Evolutionary conservation across 768 basidiomycete species (phyloP).

Genomic region (Pleurotus ostreatus): DNA sequence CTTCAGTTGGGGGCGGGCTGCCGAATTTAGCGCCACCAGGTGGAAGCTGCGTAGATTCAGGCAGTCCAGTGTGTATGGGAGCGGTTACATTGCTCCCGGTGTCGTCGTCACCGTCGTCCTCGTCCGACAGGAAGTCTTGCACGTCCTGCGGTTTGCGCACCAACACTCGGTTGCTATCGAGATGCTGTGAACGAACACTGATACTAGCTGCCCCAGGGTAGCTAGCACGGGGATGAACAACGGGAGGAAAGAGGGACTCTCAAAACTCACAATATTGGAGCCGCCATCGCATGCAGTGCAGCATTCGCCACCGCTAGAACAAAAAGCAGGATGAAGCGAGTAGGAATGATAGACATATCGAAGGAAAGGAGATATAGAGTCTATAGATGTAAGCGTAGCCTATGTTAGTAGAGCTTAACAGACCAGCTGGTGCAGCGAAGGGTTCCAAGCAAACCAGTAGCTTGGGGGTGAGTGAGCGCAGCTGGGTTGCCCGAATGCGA

Average conservation of each 20-base stretch:
- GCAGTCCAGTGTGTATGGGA: too few species aligned
- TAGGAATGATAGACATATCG: constrained; percentile 1
- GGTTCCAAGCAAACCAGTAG: constrained; percentile 9
- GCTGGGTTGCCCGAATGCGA: background rate
- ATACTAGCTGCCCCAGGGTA: too few species aligned
- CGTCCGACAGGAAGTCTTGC: background rate
- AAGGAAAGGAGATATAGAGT: background rate
- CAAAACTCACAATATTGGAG: background rate
- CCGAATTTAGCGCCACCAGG: too few species aligned
- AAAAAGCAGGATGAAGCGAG: background rate
- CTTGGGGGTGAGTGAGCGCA: constrained; percentile 6
- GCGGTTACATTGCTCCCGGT: too few species aligned
- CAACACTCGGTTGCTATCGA: background rate
- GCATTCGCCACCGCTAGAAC: constrained; percentile 1
- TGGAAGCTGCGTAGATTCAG: too few species aligned
- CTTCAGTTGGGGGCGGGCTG: too few species aligned
- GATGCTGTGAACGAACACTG: too few species aligned
- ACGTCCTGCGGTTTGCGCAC: background rate
- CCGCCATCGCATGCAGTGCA: background rate
- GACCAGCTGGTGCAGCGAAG: constrained; percentile 8
- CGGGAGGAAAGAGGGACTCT: background rate
- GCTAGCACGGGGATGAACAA: background rate
- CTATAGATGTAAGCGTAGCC: background rate
- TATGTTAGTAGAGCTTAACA: background rate
- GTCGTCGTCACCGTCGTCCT: background rate